phyloP scores from a whole-genome alignment of 2,329 filamentous ascomycete genomes.

The Pseudogymnoascus sp. region DNA sequence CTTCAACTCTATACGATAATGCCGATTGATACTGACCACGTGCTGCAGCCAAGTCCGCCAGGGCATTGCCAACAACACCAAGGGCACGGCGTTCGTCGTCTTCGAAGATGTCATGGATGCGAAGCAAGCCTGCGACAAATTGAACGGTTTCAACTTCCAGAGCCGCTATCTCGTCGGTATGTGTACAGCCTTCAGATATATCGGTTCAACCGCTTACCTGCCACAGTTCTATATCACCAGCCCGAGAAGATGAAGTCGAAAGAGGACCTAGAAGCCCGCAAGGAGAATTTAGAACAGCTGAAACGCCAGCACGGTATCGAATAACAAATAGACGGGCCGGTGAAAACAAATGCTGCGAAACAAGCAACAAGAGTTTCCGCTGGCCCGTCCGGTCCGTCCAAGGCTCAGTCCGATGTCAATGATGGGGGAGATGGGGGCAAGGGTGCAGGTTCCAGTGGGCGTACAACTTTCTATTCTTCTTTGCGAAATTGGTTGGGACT shows the following conservation, averaged over 20 bases:
- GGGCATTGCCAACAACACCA: slow-evolving; percentile 93
- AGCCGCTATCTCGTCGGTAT: slow-evolving; percentile 95
- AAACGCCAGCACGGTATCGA: slow-evolving; percentile 98
- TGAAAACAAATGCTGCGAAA: slow-evolving; percentile 29
- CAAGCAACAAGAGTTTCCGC: slow-evolving; percentile 9
- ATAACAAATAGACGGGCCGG: slow-evolving; percentile 75
- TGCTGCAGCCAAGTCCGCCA: slow-evolving; percentile 82
- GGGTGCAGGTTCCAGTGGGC: slow-evolving; percentile 16
- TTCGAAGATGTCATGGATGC: slow-evolving; percentile 99
- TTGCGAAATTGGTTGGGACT: slow-evolving; percentile 16
- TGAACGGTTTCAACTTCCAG: slow-evolving; percentile 99
- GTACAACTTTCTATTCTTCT: slow-evolving; percentile 23
- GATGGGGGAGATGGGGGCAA: slow-evolving; percentile 16
- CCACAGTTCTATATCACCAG: slow-evolving; percentile 62
- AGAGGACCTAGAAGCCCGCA: slow-evolving; percentile 87
- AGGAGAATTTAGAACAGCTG: slow-evolving; percentile 95
- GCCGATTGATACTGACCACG: slow-evolving; percentile 19
- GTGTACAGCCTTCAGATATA: slow-evolving; percentile 30
- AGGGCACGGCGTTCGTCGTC: slow-evolving; percentile 97
- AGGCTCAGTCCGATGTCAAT: slow-evolving; percentile 18
- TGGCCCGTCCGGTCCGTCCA: slow-evolving; percentile 48
- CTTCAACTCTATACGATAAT: not conserved
- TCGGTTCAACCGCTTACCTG: not conserved
- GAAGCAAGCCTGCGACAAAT: slow-evolving; percentile 97
- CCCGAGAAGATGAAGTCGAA: slow-evolving; percentile 80